These are phyloP conservation scores for Sugiyamaella japonica DNA, from an alignment of 1,139 yeast genomes.

Conservation along the genomic window DNA sequence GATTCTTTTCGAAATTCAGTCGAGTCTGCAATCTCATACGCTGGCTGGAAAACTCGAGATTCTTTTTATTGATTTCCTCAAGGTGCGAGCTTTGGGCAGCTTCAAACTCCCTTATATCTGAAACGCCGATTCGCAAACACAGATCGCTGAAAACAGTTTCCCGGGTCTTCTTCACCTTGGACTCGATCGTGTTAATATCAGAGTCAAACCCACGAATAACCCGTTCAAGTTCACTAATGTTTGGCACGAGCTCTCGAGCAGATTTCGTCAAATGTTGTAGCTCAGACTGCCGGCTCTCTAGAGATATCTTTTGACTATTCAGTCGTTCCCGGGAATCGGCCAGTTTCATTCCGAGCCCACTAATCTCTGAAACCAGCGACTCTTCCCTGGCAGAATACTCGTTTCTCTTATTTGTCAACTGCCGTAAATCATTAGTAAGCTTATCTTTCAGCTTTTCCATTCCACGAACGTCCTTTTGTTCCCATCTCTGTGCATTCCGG, in stretches of 20 bases:
- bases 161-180: constrained; percentile 31
- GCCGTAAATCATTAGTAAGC: constrained; percentile 53
- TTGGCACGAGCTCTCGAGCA: constrained; percentile 48
- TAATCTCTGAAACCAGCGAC: constrained; percentile 55
- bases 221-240: constrained; percentile 46
- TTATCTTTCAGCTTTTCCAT: constrained; percentile 63
- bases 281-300: constrained; percentile 53
- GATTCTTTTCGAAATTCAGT: constrained; percentile 60
- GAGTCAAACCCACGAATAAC: constrained; percentile 31
- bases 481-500: constrained; percentile 57
- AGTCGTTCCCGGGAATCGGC: constrained; percentile 55
- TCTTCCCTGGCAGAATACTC: constrained; percentile 57
- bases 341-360: constrained; percentile 54
- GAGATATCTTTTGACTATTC: constrained; percentile 57
- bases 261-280: constrained; percentile 60
- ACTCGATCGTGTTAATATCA: constrained; percentile 31
- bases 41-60: constrained; percentile 61
- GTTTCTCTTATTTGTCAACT: constrained; percentile 51
- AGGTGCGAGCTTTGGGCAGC: constrained; percentile 56
- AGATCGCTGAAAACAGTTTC: constrained; percentile 52
- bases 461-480: constrained; percentile 60
- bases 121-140: constrained; percentile 55
- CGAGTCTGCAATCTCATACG: constrained; percentile 61
- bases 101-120: constrained; percentile 64
- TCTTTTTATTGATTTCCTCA: constrained; percentile 62